These are phyloP conservation scores for Cladorrhinum sp. DNA, from an alignment of 2,329 filamentous ascomycete species.

Conservation along the genomic window DNA sequence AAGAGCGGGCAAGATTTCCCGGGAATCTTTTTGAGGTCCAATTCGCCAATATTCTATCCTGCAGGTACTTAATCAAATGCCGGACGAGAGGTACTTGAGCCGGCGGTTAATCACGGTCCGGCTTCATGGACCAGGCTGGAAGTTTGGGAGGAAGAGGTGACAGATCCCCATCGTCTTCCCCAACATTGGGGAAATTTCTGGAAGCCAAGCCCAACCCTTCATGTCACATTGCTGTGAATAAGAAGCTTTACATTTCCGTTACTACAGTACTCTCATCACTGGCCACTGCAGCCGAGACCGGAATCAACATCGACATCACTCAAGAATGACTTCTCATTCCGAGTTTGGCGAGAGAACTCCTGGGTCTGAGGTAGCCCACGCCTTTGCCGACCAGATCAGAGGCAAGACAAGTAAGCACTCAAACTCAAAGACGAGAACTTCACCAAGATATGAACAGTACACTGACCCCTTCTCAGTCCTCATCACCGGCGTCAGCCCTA, in stretches of 20 bases:
- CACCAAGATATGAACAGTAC: not conserved
- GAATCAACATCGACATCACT: not conserved
- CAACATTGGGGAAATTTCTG: no score
- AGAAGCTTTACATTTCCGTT: not conserved
- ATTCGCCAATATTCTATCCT: not conserved
- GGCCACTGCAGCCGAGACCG: not conserved
- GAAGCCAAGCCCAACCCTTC: no score
- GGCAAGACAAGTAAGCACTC: slow-evolving; percentile 31
- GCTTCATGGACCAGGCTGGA: not conserved
- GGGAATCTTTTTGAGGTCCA: not conserved
- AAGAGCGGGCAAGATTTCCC: not conserved
- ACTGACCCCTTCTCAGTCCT: slow-evolving; percentile 32
- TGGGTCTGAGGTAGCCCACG: slow-evolving; percentile 34
- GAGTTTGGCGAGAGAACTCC: slow-evolving; percentile 35
- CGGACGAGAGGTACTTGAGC: not conserved
- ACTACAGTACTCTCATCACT: not conserved
- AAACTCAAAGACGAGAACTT: not conserved
- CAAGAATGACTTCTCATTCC: slow-evolving; percentile 35
- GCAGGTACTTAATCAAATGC: not conserved
- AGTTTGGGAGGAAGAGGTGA: not conserved
- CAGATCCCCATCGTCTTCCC: no score
- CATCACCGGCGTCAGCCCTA: slow-evolving; percentile 43
- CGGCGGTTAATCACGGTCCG: not conserved
- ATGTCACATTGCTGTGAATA: not conserved
- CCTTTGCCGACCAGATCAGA: slow-evolving; percentile 30